Evolutionary conservation across 805 yeast genomes (phyloP), one percentile per base, ranked within the genome.

Genomic region (Wickerhamiella siamensis): DNA sequence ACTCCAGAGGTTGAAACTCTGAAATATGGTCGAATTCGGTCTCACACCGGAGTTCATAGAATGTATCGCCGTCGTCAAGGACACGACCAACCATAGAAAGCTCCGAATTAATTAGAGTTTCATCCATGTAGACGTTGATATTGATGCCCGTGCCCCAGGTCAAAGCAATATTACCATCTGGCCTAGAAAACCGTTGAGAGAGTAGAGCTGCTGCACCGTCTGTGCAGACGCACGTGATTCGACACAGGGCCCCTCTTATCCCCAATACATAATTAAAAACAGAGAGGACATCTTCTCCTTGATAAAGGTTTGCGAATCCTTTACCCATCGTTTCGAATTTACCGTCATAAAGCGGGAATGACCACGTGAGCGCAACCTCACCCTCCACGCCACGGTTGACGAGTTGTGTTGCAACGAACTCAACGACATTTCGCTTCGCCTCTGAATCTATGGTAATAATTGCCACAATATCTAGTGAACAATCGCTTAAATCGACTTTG

Each of bases 81-180:
- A n/a, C n/a, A 4, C 45, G 21, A 17, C 53, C 52, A n/a, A 51
- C 41, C 45, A 44, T 38, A n/a, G 49, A 47, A 5, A 51, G 31
- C 34, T 51, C 54, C 2, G 54, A 42, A 36, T 51, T 51, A 10
- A 51, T 36, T 3, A 42, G 15, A n/a, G 4, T 14, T 19, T 33
- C 39, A 8, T 33, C 22, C 4, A n/a, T 21, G 1, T 44, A 14
- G 4, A 38, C 26, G 18, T 36, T 46, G 21, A 52, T 43, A 32
- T 52, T 52, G 27, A 50, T 40, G 15, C 56, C 56, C 14, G 55
- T 51, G 8, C 56, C 56, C 39, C 51, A 44, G 9, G 56, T 52
- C 16, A 52, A 39, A 3, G 56, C 52, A 33, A 49, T 27, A 4
- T 10, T 15, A 33, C 56, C 51, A 12, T 29, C 22, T 5, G 46